Base-by-base conservation (phyloP, 2,329 filamentous ascomycete species). In the Fusarium sterilihyphosum region DNA sequence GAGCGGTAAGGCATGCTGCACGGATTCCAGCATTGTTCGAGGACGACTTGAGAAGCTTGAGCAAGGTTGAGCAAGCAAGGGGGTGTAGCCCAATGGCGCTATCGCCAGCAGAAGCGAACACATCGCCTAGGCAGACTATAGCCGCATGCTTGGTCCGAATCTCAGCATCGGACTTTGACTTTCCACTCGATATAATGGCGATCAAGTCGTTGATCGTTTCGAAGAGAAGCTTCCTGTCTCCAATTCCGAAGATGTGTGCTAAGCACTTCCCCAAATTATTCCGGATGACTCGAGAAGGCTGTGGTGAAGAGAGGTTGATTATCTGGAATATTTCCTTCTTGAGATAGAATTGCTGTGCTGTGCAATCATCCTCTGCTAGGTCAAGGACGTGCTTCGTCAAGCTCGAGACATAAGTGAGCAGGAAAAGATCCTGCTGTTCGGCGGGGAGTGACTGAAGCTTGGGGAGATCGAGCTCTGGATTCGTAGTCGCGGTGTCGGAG, bases 281-380 rank as follows among this genome's bases (percentile, higher is more conserved):
- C 78, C 96, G 91, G 80, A 98, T 93, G 46, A 98, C 93, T 81
- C 96, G 90, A 47, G 94, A 96, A 43, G 96, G 94, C 54, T 93
- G 89, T 64, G 96, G 96, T 50, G 94, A 90, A 46, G 94, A 89
- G 44, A 99, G 90, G 79, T 92, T 95, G 82, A 99, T 89, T 81
- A 99, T 93, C 84, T 98, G 94, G 83, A 98, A 94, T 75, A 98
- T 89, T 87, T 98, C 95, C 82, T 94, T 95, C 84, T 98, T 98
- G 78, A 99, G 88, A 81, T 94, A 94, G 78, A 95, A 91, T 83
- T 99, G 96, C 84, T 98, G 93, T 18, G 93, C 90, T 29, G 94
- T 96, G 76, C 95, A 93, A 80, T 93, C 93, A 77, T 98, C 94
- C 71, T 91, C 87, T 61, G 91, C 89, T 53, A 98, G 89, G 22